Evolutionary conservation across 2,329 filamentous ascomycete species (phyloP).

Genomic region (Neofusicoccum sp.): DNA sequence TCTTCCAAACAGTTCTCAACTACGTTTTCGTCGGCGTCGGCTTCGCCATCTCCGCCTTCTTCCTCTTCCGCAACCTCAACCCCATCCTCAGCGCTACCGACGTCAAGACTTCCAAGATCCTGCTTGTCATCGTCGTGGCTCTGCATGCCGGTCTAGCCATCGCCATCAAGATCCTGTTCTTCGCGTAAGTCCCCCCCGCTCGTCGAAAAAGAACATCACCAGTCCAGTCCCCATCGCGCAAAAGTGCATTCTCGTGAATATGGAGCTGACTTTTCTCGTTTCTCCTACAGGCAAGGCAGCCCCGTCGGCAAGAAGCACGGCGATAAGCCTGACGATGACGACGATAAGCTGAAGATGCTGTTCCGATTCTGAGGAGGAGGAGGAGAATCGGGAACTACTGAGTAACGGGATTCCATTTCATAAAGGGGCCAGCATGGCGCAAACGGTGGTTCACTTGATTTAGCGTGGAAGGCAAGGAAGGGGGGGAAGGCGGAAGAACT

Average conservation of each 20-base stretch:
- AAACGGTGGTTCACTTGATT: constrained; percentile 3
- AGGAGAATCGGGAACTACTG: too few relatives aligned
- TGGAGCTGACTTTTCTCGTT: neutral
- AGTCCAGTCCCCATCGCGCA: neutral
- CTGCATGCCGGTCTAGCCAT: constrained; percentile 88
- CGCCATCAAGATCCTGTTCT: constrained; percentile 96
- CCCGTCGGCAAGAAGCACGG: constrained; percentile 28
- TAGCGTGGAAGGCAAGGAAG: neutral
- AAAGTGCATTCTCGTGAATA: neutral
- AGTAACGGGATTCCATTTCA: neutral
- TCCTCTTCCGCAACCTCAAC: constrained; percentile 44
- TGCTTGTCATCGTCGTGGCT: constrained; percentile 78
- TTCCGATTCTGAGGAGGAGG: constrained; percentile 1
- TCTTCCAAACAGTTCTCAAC: constrained; percentile 61
- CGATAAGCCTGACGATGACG: constrained; percentile 24
- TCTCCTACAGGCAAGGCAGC: constrained; percentile 22
- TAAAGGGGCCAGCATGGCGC: constrained; percentile 1
- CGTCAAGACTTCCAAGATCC: constrained; percentile 81
- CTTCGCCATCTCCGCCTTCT: constrained; percentile 37
- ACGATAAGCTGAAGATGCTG: constrained; percentile 26
- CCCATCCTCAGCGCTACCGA: constrained; percentile 92
- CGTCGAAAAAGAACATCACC: neutral
- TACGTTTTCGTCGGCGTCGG: constrained; percentile 83
- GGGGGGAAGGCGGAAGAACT: too few relatives aligned
- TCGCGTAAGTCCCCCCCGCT: constrained; percentile 57